A percentile compares a stretch with the other conserved stretches of the same genome.
Evolutionary conservation across 768 basidiomycete genomes (phyloP).

Genomic region (Suillus luteus): DNA sequence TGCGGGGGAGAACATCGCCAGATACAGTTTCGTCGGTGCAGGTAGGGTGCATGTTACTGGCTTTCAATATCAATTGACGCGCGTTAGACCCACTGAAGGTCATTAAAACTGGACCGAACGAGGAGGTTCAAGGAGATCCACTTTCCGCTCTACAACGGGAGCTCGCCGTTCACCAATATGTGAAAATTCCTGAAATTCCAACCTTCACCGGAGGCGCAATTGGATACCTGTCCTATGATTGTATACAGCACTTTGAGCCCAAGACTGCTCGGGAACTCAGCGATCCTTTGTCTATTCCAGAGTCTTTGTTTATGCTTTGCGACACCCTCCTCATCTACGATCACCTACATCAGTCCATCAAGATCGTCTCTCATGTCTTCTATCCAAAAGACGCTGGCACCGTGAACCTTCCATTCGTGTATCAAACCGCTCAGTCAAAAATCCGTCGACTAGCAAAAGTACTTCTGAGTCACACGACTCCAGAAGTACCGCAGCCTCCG

Average conservation of each 20-base stretch:
- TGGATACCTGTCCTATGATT: constrained; percentile 97
- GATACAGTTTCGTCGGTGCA: constrained; percentile 96
- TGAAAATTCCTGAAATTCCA: constrained; percentile 87
- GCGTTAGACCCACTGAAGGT: constrained; percentile 87
- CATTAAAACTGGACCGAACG: constrained; percentile 82
- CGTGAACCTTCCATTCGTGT: constrained; percentile 78
- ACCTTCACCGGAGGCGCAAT: constrained; percentile 98
- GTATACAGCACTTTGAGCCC: constrained; percentile 95
- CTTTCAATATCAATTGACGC: background rate
- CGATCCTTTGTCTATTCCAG: constrained; percentile 88
- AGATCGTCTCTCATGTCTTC: constrained; percentile 96
- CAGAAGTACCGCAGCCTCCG: constrained; percentile 69
- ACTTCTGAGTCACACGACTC: constrained; percentile 51
- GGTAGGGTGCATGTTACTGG: constrained; percentile 50
- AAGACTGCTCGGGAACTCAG: constrained; percentile 75
- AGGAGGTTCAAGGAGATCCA: constrained; percentile 87
- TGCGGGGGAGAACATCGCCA: constrained; percentile 85
- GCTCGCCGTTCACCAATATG: constrained; percentile 82
- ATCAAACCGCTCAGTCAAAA: constrained; percentile 83
- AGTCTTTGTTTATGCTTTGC: constrained; percentile 95
- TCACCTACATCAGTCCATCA: constrained; percentile 93
- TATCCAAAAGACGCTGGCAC: constrained; percentile 68
- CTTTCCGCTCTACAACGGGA: constrained; percentile 82
- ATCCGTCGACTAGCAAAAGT: constrained; percentile 78
- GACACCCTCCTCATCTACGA: constrained; percentile 97